Evolutionary conservation across 257 asterid genomes (phyloP).

Genomic region (Plectranthus barbatus): DNA sequence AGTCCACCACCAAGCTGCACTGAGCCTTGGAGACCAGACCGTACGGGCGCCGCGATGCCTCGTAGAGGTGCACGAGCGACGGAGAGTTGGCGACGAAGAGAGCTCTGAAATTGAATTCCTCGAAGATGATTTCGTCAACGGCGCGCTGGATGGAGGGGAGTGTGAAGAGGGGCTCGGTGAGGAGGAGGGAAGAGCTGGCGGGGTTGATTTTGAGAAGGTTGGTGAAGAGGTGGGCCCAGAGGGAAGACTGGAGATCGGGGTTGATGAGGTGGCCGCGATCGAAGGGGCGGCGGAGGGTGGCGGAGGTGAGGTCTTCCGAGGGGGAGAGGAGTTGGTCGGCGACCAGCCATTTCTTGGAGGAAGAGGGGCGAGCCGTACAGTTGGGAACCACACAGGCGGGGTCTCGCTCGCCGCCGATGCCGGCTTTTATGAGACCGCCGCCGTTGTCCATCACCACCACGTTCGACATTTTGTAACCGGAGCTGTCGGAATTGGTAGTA

Average conservation of each 20-base stretch:
- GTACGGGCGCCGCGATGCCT: constrained; percentile 71
- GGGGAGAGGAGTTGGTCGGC: constrained; percentile 85
- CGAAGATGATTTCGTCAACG: constrained; percentile 73
- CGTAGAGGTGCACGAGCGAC: constrained; percentile 77
- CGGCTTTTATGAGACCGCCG: constrained; percentile 83
- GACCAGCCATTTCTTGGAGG: constrained; percentile 82
- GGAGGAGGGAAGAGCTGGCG: constrained; percentile 51
- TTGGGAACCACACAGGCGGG: constrained; percentile 78
- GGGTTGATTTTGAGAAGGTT: constrained; percentile 65
- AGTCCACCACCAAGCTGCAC: constrained; percentile 89
- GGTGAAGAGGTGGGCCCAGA: constrained; percentile 75
- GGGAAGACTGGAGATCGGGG: constrained; percentile 81
- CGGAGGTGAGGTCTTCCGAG: constrained; percentile 83
- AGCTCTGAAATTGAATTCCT: constrained; percentile 66
- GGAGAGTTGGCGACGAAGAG: constrained; percentile 77
- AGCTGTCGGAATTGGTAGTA: too few species aligned
- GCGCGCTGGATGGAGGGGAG: constrained; percentile 76
- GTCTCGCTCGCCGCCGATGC: constrained; percentile 82
- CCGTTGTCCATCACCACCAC: constrained; percentile 92
- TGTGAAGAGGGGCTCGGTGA: constrained; percentile 85
- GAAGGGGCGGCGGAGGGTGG: constrained; percentile 90
- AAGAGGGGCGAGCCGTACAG: constrained; percentile 71
- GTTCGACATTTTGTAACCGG: constrained; percentile 35
- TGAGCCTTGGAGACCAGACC: constrained; percentile 69
- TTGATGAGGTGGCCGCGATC: constrained; percentile 90